phyloP scores from a whole-genome alignment of 2,329 filamentous ascomycete genomes.

The Pseudogymnoascus pannorum region DNA sequence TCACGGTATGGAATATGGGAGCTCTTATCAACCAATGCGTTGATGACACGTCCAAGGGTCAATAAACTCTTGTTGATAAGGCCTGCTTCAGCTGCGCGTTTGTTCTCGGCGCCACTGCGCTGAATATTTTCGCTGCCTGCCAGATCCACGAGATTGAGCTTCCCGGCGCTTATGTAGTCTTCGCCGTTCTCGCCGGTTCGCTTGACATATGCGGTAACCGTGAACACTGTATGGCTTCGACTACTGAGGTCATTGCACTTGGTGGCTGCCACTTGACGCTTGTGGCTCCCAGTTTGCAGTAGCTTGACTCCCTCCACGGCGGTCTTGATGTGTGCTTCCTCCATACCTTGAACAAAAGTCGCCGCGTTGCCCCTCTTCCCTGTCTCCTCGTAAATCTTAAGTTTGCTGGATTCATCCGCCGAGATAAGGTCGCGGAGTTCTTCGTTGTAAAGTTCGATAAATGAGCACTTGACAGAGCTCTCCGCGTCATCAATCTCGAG shows the following conservation, averaged over 20 bases:
- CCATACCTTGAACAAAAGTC: conserved; percentile 94
- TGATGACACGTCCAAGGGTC: conserved; percentile 93
- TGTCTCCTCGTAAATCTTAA: conserved; percentile 93
- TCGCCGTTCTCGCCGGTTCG: conserved; percentile 74
- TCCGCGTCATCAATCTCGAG: conserved; percentile 73
- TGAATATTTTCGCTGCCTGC: conserved; percentile 98
- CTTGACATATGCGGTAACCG: conserved; percentile 86
- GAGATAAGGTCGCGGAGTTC: conserved; percentile 87
- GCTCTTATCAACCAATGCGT: conserved; percentile 84
- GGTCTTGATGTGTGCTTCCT: conserved; percentile 84
- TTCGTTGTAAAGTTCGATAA: conserved; percentile 98
- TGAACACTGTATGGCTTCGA: conserved; percentile 95
- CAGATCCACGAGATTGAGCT: conserved; percentile 92
- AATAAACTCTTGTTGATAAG: conserved; percentile 97
- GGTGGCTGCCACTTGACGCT: conserved; percentile 96
- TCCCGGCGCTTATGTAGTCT: conserved; percentile 83
- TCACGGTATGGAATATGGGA: conserved; percentile 87
- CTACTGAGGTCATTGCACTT: conserved; percentile 99
- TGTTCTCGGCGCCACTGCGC: conserved; percentile 94
- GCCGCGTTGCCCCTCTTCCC: conserved; percentile 76
- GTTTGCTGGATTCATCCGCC: conserved; percentile 70
- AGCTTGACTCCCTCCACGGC: conserved; percentile 82
- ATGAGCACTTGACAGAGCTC: conserved; percentile 91
- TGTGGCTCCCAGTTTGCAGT: conserved; percentile 81
- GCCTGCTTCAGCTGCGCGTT: conserved; percentile 89